Conservation (phyloP, 2,329 filamentous ascomycete genomes). For the Fonsecaea pugnacius region DNA sequence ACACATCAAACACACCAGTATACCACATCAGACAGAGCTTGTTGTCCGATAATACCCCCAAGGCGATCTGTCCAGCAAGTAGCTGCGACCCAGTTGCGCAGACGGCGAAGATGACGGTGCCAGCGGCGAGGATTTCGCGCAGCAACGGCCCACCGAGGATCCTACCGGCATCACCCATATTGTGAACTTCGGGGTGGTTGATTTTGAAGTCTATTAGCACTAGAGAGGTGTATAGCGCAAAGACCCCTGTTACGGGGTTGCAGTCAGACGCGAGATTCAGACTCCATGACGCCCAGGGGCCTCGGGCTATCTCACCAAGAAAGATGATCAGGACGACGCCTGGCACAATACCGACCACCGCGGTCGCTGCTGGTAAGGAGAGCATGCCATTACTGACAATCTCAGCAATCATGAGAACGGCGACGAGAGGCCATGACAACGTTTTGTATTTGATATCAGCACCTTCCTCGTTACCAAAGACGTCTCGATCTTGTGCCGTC, state of each 20-base stretch:
- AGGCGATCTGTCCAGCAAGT: slow-evolving; percentile 57
- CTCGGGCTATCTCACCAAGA: slow-evolving; percentile 43
- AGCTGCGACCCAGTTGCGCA: slow-evolving; percentile 58
- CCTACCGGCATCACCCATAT: slow-evolving; percentile 61
- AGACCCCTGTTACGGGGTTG: slow-evolving; percentile 39
- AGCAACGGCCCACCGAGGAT: slow-evolving; percentile 60
- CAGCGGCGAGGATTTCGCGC: slow-evolving; percentile 55
- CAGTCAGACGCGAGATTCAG: slow-evolving; percentile 5
- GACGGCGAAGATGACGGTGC: slow-evolving; percentile 59
- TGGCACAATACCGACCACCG: slow-evolving; percentile 58
- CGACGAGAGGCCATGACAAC: slow-evolving; percentile 57
- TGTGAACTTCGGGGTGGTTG: slow-evolving; percentile 60
- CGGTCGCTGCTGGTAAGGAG: slow-evolving; percentile 57
- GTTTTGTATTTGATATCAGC: slow-evolving; percentile 60
- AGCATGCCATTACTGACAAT: slow-evolving; percentile 62
- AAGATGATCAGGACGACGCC: slow-evolving; percentile 58
- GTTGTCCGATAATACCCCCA: slow-evolving; percentile 52
- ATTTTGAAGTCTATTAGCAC: slow-evolving; percentile 60
- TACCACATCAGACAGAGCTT: slow-evolving; percentile 57
- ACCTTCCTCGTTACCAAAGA: slow-evolving; percentile 48
- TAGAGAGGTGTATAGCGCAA: slow-evolving; percentile 58
- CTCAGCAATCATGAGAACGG: slow-evolving; percentile 61
- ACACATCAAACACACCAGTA: slow-evolving; percentile 41
- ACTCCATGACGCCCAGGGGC: not conserved
- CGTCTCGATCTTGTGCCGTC: slow-evolving; percentile 40